Base-by-base conservation (phyloP, 192 early-diverging fungal species). In the Phlyctochytrium arcticum region DNA sequence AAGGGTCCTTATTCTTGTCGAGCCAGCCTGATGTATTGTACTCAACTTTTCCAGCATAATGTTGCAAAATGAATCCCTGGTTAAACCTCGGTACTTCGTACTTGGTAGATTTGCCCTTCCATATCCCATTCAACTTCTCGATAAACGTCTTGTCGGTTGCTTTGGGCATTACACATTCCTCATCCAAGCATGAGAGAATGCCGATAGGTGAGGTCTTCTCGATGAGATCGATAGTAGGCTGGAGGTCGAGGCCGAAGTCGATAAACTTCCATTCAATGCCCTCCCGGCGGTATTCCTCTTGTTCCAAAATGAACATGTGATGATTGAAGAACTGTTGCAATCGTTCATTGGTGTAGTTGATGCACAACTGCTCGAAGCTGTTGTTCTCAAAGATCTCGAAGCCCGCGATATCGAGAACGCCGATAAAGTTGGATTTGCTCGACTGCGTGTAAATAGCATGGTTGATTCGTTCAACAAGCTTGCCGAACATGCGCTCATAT, bases 251-350 rank as follows among this genome's bases (percentile, higher is more conserved):
- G 33, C 95, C 95, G 81, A 96, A 99, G 75, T 98, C 93, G 47
- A 96, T 94, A 71, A 93, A 94, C 73, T 91, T 88, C 96, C 96
- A 99, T 48, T 98, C 93, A 65, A 99, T 99, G 66, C 90, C 90
- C 69, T 99, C 96, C 23, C 85, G 82, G 69, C 87, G 81, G 81
- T 99, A 99, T 80, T 99, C 95, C 69, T 96, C 94, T 72, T 99
- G 96, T 71, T 99, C 96, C 9, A 98, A 78, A 50, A 94, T 90
- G 77, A 99, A 99, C 95, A 98, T 99, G 69, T 94, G 90, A 76
- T 98, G 95, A 80, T 98, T 99, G 80, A 99, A 99, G 77, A 99
- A 96, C 73, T 99, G 96, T 74, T 99, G 96, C 19, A 99, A 85
- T 57, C 88, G 89, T 75, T 99, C 96, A 73, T 99, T 99, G 36